Evolutionary conservation across 306 rosid genomes (phyloP), one percentile per base, ranked within the genome.

Genomic region (Malus sylvestris): DNA sequence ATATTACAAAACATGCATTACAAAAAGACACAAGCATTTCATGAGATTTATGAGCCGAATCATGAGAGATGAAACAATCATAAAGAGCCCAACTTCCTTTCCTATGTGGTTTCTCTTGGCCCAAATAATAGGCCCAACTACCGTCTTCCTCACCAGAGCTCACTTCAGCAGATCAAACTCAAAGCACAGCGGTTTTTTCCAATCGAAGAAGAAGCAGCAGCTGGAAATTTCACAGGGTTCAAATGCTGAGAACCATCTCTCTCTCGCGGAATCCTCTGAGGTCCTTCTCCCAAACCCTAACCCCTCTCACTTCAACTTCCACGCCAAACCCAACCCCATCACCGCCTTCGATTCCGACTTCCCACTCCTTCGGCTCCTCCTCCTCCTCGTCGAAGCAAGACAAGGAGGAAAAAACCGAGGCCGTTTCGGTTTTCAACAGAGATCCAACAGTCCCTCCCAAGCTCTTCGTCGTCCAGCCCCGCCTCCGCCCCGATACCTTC

Each of bases 381-480:
- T 65, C 58, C 1, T 65, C 51, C 1, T 61, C 51, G 3, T 77
- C 86, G 57, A 83, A 81, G 79, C 79, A 79, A 58, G 77, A 78
- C 19, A 79, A 75, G 82, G 89, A 83, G 13, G 87, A 67, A 14
- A 15, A 29, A 12, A 0, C 45, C 30, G 83, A 85, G 23, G 66
- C 19, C 18, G 80, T 46, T 38, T 84, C 87, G 33, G 62, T 81
- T 38, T 62, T 80, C 77, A 84, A 82, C 57, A 73, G 84, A 45
- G 91, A 87, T 68, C 84, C 82, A 2, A 57, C 19, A 15, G 79
- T 70, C 66, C 89, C 83, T 13, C 96, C 98, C 4, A 88, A 76
- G 79, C 91, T 95, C 60, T 78, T 95, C 8, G 98, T 95, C 32
- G 93, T 95, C 78, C 99, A 95, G 74, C 99, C 99, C 0, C 92